These are phyloP conservation scores for Chlamydomonas reinhardtii DNA, from an alignment of 163 green algal species.

Conservation along the genomic window DNA sequence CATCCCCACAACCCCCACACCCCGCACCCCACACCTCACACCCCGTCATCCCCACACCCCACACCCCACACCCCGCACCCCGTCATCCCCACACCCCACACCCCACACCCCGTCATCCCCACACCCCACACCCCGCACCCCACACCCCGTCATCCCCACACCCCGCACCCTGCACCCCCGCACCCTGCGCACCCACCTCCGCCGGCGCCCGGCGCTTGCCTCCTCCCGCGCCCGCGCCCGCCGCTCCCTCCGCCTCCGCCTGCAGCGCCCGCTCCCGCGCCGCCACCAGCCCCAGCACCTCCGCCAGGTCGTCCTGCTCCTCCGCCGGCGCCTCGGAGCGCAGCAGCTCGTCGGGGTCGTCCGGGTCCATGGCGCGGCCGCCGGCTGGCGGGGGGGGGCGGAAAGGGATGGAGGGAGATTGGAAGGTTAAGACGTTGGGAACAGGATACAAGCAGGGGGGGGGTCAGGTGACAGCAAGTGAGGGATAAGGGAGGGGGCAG, in stretches of 20 bases:
- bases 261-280: conserved; percentile 6
- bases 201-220: conserved; percentile 20
- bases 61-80: not conserved
- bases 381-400: not conserved
- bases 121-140: not conserved
- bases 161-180: not conserved
- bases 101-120: too few relatives aligned
- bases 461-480: too few relatives aligned
- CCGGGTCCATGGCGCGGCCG: conserved; percentile 20
- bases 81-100: not conserved
- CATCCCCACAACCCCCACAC: too few relatives aligned
- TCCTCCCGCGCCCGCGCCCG: not conserved
- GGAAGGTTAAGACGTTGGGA: not conserved
- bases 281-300: conserved; percentile 16
- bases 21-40: too few relatives aligned
- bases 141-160: not conserved
- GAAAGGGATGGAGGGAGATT: not conserved
- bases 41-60: too few relatives aligned
- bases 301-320: conserved; percentile 21
- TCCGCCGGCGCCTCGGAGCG: conserved; percentile 2
- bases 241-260: not conserved
- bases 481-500: too few relatives aligned
- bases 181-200: not conserved
- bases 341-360: conserved; percentile 37
- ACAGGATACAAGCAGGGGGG: too few relatives aligned